These are phyloP conservation scores for Stenogyne calaminthoides DNA, from an alignment of 305 asterid species.

Conservation along the genomic window DNA sequence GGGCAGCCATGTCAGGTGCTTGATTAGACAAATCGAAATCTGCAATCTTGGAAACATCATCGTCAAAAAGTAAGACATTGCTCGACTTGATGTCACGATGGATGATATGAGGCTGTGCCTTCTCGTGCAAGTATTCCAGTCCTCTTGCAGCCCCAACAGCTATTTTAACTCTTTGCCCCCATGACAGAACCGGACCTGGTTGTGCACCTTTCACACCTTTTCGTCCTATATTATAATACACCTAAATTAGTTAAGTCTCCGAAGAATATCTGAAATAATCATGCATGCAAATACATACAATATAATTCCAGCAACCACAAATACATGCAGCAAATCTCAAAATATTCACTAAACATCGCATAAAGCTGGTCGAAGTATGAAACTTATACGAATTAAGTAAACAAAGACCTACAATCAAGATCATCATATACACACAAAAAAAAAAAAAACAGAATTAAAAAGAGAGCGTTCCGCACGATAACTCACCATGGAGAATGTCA, in stretches of 20 bases:
- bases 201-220: constrained; percentile 92
- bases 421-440: neutral
- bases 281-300: neutral
- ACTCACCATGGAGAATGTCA: constrained; percentile 83
- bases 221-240: constrained; percentile 58
- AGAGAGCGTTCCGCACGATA: neutral
- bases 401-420: neutral
- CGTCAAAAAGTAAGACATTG: constrained; percentile 74
- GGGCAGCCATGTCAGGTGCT: constrained; percentile 90
- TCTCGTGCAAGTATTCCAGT: constrained; percentile 81
- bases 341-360: neutral
- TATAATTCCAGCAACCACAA: neutral
- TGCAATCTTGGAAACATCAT: constrained; percentile 72
- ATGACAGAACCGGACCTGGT: constrained; percentile 77
- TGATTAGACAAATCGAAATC: constrained; percentile 86
- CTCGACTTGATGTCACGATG: constrained; percentile 89
- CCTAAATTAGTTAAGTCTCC: constrained; percentile 4
- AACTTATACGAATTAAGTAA: neutral
- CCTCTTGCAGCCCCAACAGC: constrained; percentile 90
- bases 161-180: constrained; percentile 78
- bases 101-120: constrained; percentile 66
- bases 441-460: neutral
- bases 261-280: constrained; percentile 1
- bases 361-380: too few relatives aligned
- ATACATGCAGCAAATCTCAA: neutral